Evolutionary conservation across 768 basidiomycete genomes (phyloP), one percentile per base, ranked within the genome.

Genomic region (Mycena olivaceomarginata): DNA sequence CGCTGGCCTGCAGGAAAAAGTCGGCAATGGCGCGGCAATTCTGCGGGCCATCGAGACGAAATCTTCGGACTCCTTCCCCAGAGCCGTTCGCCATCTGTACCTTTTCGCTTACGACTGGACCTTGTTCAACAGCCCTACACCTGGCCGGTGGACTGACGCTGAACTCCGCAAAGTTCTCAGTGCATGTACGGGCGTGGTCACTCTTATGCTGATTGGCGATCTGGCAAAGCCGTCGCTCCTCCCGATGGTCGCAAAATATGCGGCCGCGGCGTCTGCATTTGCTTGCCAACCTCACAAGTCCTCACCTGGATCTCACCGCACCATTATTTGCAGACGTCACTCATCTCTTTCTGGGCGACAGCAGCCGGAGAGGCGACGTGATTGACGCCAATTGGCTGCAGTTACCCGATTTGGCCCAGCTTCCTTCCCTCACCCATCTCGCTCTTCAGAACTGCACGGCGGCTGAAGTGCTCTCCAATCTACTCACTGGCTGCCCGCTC

Each of bases 281-380:
- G 40, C 10, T 62, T 1, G 37, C n/a, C 37, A 41, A 60, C 68
- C 20, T 60, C 22, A 13, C 4, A 5, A 13, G 46, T 22, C 18
- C 45, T 1, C 59, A 41, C 20, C 48, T 71, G 8, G 48, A 51
- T 51, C 43, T 71, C 59, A 40, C 45, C 22, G 8, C 5, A 6
- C 48, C 70, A 10, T 40, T 71, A 16, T 71, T 71, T 46, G 60
- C 40, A 20, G 40, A 39, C 11, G 6, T 71, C n/a, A 71, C 0
- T 10, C 70, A 71, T 25, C 46, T 71, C 37, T 18, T 39, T 11
- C 4, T 70, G 8, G 41, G 43, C 25, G 57, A 59, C 16, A 4
- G 15, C 16, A 5, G 41, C 41, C 16, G 15, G 20, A 11, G 40
- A 11, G 39, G 31, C 31, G 62, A 22, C 18, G 57, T 37, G 4